These are phyloP conservation scores for Zarea fungicola DNA, from an alignment of 2,329 filamentous ascomycete species.

Conservation along the genomic window DNA sequence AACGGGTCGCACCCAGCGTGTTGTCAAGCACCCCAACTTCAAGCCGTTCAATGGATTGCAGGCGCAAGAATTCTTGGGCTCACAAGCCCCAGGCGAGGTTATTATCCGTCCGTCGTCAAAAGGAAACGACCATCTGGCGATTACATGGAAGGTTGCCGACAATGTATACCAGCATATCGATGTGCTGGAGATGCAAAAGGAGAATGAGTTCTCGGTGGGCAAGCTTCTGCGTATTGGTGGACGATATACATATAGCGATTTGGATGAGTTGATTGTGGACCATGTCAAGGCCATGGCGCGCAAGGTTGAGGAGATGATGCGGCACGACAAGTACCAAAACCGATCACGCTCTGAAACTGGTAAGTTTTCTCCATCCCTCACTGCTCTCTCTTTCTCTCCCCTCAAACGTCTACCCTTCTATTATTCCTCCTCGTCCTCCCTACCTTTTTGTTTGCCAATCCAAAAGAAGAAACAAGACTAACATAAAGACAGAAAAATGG, in stretches of 20 bases:
- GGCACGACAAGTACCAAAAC: conserved; percentile 88
- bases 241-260: conserved; percentile 88
- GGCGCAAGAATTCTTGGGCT: conserved; percentile 88
- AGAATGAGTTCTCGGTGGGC: conserved; percentile 92
- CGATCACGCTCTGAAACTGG: conserved; percentile 76
- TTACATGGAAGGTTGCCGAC: conserved; percentile 97
- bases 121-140: conserved; percentile 87
- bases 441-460: background rate
- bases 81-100: conserved; percentile 79
- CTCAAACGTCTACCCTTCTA: conserved; percentile 1
- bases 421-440: too few species aligned
- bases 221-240: conserved; percentile 78
- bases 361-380: conserved; percentile 51
- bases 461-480: background rate
- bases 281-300: conserved; percentile 97
- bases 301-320: conserved; percentile 95
- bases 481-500: conserved; percentile 69
- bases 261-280: conserved; percentile 94
- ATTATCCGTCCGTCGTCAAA: conserved; percentile 95
- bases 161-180: conserved; percentile 97
- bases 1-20: conserved; percentile 80
- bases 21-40: conserved; percentile 97
- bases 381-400: too few species aligned
- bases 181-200: conserved; percentile 92
- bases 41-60: conserved; percentile 86